Percentiles rank a stretch among this genome's conserved stretches.
Evolutionary conservation across 1,284 basidiomycete species (phyloP).

Genomic region (Paramarasmius palmivorus): DNA sequence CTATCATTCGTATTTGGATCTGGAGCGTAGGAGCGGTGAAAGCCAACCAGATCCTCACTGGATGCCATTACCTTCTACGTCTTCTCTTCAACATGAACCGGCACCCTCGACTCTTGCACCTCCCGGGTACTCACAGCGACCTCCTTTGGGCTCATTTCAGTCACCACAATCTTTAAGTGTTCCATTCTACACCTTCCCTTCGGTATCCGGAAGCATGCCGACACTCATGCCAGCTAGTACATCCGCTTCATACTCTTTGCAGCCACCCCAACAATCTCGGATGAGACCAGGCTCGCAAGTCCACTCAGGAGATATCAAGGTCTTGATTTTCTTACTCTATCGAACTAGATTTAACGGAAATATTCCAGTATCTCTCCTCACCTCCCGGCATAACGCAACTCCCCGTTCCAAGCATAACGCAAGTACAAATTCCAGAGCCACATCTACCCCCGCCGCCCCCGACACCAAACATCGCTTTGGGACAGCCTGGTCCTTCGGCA

Average conservation of each 20-base stretch:
- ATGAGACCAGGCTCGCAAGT: not conserved
- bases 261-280: not conserved
- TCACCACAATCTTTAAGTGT: not conserved
- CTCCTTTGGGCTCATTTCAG: not conserved
- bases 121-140: not conserved
- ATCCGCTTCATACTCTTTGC: not conserved
- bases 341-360: no score
- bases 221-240: not conserved
- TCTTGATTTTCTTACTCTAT: not conserved
- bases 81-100: not conserved
- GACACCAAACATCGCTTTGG: not conserved
- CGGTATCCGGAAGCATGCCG: not conserved
- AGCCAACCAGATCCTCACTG: not conserved
- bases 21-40: not conserved
- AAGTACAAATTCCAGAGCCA: not conserved
- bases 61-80: not conserved
- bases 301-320: not conserved
- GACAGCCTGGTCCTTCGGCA: not conserved
- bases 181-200: not conserved
- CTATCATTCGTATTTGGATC: not conserved
- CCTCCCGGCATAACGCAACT: not conserved
- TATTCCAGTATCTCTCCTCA: slow-evolving; percentile 1
- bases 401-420: not conserved
- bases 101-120: not conserved
- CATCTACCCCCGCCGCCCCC: not conserved